Percentiles rank a stretch among this genome's conserved stretches.
These are phyloP conservation scores for Erodium chrysanthum DNA, from an alignment of 441 rosid genomes.

Conservation along the genomic window DNA sequence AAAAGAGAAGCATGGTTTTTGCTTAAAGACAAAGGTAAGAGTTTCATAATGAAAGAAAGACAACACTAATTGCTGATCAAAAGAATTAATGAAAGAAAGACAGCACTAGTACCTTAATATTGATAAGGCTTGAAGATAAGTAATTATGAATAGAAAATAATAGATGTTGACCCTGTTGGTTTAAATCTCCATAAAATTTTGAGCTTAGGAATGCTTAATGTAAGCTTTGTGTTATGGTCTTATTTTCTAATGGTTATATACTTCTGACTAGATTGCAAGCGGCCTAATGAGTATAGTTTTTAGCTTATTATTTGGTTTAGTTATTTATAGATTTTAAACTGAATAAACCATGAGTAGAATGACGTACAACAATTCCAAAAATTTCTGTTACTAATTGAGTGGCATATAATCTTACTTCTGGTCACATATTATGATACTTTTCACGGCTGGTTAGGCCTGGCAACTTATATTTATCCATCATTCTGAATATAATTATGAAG, in stretches of 20 bases:
- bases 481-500: not conserved
- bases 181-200: not conserved
- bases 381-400: no score
- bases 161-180: constrained; percentile 1
- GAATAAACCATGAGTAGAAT: not conserved
- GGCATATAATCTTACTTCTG: no score
- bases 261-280: not conserved
- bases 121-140: constrained; percentile 5
- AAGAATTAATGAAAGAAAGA: constrained; percentile 13
- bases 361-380: no score
- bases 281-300: not conserved
- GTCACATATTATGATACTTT: no score
- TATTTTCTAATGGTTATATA: not conserved
- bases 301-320: no score
- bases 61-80: no score
- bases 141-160: not conserved
- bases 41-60: constrained; percentile 9
- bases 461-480: not conserved
- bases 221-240: not conserved
- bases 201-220: not conserved
- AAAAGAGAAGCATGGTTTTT: not conserved
- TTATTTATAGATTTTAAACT: not conserved
- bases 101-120: not conserved
- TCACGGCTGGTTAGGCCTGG: not conserved
- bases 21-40: constrained; percentile 20